These are phyloP conservation scores for Xylariaceae sp. DNA, from an alignment of 2,329 filamentous ascomycete genomes.

Conservation along the genomic window DNA sequence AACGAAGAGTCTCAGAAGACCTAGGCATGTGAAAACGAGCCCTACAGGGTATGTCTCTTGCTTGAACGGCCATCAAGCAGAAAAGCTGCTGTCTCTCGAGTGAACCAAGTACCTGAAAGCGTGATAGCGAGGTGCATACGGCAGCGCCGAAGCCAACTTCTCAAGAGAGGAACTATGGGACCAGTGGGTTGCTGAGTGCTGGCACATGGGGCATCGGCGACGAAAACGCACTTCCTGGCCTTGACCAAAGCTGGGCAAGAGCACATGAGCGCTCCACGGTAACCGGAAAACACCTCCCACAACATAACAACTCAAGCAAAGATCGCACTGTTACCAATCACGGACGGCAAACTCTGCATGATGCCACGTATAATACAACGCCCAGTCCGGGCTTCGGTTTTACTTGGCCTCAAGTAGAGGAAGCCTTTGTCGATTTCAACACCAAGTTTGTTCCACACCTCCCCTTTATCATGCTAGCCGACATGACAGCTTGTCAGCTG, in stretches of 20 bases:
- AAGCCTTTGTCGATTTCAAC: conserved; percentile 31
- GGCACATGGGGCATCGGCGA: neutral
- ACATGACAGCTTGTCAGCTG: conserved; percentile 26
- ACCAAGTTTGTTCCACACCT: conserved; percentile 30
- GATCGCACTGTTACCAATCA: too few relatives aligned
- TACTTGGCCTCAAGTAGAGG: conserved; percentile 34
- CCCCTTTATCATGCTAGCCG: conserved; percentile 32
- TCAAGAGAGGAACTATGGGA: too few relatives aligned
- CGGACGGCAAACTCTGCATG: too few relatives aligned
- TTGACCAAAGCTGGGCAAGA: too few relatives aligned
- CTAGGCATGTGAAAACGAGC: conserved; percentile 24
- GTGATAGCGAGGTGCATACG: neutral
- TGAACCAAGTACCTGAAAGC: too few relatives aligned
- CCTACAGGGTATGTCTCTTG: conserved; percentile 11
- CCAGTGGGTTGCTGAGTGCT: too few relatives aligned
- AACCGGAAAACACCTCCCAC: too few relatives aligned
- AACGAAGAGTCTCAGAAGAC: conserved; percentile 24
- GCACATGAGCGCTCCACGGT: too few relatives aligned
- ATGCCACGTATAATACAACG: neutral
- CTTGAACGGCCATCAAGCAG: neutral
- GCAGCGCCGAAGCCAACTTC: conserved; percentile 1
- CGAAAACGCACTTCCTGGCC: neutral
- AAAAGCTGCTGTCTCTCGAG: neutral
- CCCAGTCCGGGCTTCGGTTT: conserved; percentile 30
- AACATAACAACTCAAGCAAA: too few relatives aligned